phyloP scores from a whole-genome alignment of 139 green algal genomes.

The Closterium sp. region DNA sequence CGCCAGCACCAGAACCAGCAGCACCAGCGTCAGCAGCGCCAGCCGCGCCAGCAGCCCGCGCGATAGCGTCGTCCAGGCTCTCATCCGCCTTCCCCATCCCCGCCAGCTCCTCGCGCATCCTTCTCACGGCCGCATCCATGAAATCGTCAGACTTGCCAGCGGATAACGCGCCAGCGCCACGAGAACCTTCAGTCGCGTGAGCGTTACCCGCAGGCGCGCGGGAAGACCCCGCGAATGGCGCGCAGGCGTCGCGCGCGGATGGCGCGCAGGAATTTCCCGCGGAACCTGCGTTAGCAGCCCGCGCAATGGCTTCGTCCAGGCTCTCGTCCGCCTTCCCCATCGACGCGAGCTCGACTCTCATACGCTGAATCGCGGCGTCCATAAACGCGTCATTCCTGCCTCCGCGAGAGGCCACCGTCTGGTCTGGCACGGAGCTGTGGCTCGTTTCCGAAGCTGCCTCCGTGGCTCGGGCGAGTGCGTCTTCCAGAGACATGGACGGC shows the following conservation, averaged over 20 bases:
- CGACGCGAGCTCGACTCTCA: background rate
- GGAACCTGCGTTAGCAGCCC: background rate
- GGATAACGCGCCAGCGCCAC: no score
- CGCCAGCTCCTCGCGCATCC: background rate
- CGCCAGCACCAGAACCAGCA: background rate
- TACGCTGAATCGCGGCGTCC: background rate
- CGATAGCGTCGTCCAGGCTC: background rate
- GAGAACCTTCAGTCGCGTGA: background rate
- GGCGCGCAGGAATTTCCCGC: background rate
- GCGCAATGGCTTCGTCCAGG: background rate
- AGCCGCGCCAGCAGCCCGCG: background rate
- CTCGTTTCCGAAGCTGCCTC: background rate
- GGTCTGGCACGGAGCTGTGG: no score
- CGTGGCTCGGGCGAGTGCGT: background rate
- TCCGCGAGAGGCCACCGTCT: background rate
- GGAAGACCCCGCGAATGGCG: background rate
- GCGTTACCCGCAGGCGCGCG: background rate
- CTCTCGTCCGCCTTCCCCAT: background rate
- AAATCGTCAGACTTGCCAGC: background rate
- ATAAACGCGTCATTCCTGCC: background rate
- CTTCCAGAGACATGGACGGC: background rate
- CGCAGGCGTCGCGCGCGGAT: background rate
- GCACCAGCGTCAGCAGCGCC: no score
- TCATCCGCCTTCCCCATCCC: background rate
- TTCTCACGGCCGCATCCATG: background rate